These are phyloP conservation scores for Euphorbia schlechtendalii DNA, from an alignment of 441 rosid species.

Conservation along the genomic window DNA sequence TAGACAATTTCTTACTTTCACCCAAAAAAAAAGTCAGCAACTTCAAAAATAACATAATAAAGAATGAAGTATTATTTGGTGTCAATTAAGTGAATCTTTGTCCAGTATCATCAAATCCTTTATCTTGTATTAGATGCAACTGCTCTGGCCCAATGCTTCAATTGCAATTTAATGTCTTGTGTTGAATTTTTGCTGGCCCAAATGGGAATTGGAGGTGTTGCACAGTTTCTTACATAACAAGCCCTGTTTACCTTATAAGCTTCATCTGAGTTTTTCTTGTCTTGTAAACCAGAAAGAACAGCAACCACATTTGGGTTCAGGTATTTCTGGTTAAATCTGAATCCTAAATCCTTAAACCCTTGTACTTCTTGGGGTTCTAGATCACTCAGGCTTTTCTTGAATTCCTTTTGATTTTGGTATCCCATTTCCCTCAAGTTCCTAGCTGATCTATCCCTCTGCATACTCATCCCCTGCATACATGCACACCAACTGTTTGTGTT, in stretches of 20 bases:
- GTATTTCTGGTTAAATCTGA: conserved; percentile 30
- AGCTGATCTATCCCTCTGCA: conserved; percentile 41
- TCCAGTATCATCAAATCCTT: too few relatives aligned
- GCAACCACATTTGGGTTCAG: conserved; percentile 23
- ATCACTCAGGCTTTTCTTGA: conserved; percentile 43
- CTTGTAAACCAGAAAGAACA: conserved; percentile 37
- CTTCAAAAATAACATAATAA: neutral
- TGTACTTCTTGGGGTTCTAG: conserved; percentile 40
- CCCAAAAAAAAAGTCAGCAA: neutral
- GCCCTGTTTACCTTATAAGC: conserved; percentile 16
- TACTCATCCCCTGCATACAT: conserved; percentile 24
- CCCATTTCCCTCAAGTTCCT: conserved; percentile 29
- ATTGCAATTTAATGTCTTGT: conserved; percentile 52
- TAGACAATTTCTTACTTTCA: too few relatives aligned
- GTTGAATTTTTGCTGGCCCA: conserved; percentile 41
- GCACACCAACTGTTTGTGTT: neutral
- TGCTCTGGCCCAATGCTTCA: too few relatives aligned
- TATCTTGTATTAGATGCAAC: too few relatives aligned
- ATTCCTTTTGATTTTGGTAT: conserved; percentile 23
- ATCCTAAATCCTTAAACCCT: conserved; percentile 47
- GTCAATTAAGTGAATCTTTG: neutral
- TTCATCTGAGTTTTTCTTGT: conserved; percentile 16
- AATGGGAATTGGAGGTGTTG: conserved; percentile 36
- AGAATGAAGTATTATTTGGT: neutral
- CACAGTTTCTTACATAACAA: conserved; percentile 36